phyloP scores from a whole-genome alignment of 1,139 yeast genomes.

The Geotrichum fermentans region DNA sequence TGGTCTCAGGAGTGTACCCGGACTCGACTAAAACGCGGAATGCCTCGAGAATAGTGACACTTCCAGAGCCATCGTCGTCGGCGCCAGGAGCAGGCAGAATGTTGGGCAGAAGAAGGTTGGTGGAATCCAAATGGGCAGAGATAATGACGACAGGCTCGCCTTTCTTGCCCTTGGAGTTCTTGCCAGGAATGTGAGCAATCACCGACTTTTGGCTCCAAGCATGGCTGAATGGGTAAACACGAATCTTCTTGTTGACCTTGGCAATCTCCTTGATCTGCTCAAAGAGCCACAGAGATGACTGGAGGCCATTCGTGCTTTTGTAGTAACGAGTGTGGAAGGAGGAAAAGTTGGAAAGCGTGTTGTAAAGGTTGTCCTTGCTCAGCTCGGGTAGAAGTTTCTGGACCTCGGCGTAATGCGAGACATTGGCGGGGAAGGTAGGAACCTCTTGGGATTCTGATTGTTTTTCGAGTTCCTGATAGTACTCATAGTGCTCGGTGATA shows the following conservation, averaged over 20 bases:
- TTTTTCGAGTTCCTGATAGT: constrained; percentile 11
- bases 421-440: constrained; percentile 8
- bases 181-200: constrained; percentile 46
- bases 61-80: constrained; percentile 92
- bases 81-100: constrained; percentile 85
- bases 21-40: constrained; percentile 49
- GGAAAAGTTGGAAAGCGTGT: constrained; percentile 30
- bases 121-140: constrained; percentile 89
- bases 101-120: constrained; percentile 66
- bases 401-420: constrained; percentile 5
- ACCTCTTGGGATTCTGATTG: not conserved
- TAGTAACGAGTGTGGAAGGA: constrained; percentile 79
- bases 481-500: constrained; percentile 18
- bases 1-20: constrained; percentile 58
- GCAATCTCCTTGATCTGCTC: constrained; percentile 46
- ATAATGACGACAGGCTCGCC: constrained; percentile 50
- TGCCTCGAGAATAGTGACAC: constrained; percentile 72
- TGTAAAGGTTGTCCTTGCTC: constrained; percentile 8
- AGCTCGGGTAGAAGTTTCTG: constrained; percentile 8
- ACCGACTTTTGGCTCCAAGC: constrained; percentile 29
- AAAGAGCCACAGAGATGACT: constrained; percentile 70
- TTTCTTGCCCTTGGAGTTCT: constrained; percentile 32
- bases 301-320: constrained; percentile 62
- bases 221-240: constrained; percentile 15
- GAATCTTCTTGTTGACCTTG: constrained; percentile 19